Base-by-base conservation (phyloP, 2,329 filamentous ascomycete species). In the Mycosphaerella sp. region DNA sequence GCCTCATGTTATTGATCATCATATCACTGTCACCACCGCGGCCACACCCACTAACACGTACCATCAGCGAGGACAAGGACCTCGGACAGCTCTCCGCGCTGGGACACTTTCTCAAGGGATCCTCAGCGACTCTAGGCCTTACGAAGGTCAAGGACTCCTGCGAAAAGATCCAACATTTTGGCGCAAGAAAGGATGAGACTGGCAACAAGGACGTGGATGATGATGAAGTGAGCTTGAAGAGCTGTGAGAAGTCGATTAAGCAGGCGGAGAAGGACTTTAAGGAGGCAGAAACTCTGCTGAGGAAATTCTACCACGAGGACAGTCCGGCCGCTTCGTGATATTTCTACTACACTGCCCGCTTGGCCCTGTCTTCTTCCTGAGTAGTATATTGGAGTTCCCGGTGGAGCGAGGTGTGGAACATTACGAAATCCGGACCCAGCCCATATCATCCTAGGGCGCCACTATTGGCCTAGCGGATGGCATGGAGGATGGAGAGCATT, bases 61-160 rank as follows among this genome's bases (percentile, higher is more conserved):
- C 27, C 7, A 18, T 18, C 66, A 95, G 89, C 59, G 70, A 81
- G 59, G 69, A 78, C 2, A 77, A 80, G 64, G 77, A 95, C 53
- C 81, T 97, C 51, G 70, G 73, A n/a, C 75, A 82, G 59, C 81
- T 97, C 34, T 95, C 89, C 30, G 78, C 80, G 47, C 82, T 95
- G 28, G 93, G 93, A 37, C 93, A 98, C 73, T 98, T 95, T 74
- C 79, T 98, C 61, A 98, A 98, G 73, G 93, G 93, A 54, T 97
- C 91, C 6, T 96, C 91, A 7, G 91, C 93, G 35, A 96, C 93
- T 3, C 79, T 98, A 48, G 93, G 93, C 41, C 80, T 97, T 49
- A 85, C 80, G 64, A 94, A 94, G 70, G 86, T 98, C 63, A 87
- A 89, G 69, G 89, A 96, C 65, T 85, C 82, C 56, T 98, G 93